Evolutionary conservation across 2,329 filamentous ascomycete genomes (phyloP).

Genomic region (Alternaria alternata): DNA sequence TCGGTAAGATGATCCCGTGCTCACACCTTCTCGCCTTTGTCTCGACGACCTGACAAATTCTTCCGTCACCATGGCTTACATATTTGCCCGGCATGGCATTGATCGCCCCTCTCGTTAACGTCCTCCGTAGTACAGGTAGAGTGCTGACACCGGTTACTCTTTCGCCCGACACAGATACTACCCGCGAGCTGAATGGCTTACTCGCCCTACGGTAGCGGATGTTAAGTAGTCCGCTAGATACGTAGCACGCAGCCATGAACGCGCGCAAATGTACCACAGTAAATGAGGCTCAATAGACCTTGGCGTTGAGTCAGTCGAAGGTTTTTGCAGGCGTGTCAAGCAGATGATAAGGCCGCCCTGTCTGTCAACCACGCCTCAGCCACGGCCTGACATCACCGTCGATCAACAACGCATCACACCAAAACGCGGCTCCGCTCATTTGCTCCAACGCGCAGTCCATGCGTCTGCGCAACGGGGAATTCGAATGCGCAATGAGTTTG

Average conservation of each 20-base stretch:
- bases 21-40: neutral
- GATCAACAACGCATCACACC: constrained; percentile 18
- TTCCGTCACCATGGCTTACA: constrained; percentile 5
- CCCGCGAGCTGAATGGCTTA: neutral
- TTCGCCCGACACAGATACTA: neutral
- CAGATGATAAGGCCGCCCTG: constrained; percentile 4
- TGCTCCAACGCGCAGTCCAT: constrained; percentile 18
- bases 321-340: constrained; percentile 5
- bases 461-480: constrained; percentile 7
- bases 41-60: neutral
- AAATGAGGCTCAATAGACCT: neutral
- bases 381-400: constrained; percentile 15
- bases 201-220: neutral
- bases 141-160: constrained; percentile 12
- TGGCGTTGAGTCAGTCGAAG: constrained; percentile 1
- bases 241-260: neutral
- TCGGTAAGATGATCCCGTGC: neutral
- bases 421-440: constrained; percentile 8
- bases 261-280: neutral
- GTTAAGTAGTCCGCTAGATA: neutral
- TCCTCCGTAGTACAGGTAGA: constrained; percentile 1
- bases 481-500: neutral
- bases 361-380: constrained; percentile 13
- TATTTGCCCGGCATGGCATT: constrained; percentile 2
- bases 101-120: neutral